phyloP scores from a whole-genome alignment of 2,329 filamentous ascomycete species.

The Colletotrichum trifolii region DNA sequence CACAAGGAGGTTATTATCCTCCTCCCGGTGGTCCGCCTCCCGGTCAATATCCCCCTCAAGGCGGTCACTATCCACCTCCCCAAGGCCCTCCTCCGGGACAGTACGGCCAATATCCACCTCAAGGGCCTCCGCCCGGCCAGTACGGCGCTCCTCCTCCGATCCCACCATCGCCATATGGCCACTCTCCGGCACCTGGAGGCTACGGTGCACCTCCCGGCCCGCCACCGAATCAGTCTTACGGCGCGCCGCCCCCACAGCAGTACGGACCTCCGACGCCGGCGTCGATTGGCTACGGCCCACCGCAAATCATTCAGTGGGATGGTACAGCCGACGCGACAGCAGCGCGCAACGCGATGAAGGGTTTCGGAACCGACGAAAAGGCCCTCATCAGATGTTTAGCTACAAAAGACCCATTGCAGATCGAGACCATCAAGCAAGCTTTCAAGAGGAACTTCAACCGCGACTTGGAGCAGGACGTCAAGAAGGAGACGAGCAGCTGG shows the following conservation, averaged over 20 bases:
- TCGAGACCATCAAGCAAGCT: slow-evolving; percentile 73
- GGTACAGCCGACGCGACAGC: slow-evolving; percentile 75
- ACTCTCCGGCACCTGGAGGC: slow-evolving; percentile 40
- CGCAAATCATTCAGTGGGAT: slow-evolving; percentile 77
- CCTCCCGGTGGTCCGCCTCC: slow-evolving; percentile 51
- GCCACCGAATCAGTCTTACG: slow-evolving; percentile 43
- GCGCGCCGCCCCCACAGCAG: slow-evolving; percentile 51
- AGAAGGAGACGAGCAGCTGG: slow-evolving; percentile 80
- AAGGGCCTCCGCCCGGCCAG: slow-evolving; percentile 49
- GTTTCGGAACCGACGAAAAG: slow-evolving; percentile 89
- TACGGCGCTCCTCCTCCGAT: slow-evolving; percentile 51
- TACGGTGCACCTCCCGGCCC: slow-evolving; percentile 41
- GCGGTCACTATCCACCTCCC: slow-evolving; percentile 47
- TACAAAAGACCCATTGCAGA: slow-evolving; percentile 81
- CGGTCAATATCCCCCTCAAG: slow-evolving; percentile 48
- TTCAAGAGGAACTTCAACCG: slow-evolving; percentile 75
- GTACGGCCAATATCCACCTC: slow-evolving; percentile 47
- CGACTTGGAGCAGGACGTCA: slow-evolving; percentile 78
- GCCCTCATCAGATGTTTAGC: slow-evolving; percentile 76
- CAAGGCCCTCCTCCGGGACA: slow-evolving; percentile 42
- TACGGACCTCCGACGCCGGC: slow-evolving; percentile 63
- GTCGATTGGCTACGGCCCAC: slow-evolving; percentile 79
- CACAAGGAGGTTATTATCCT: slow-evolving; percentile 49
- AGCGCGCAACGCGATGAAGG: slow-evolving; percentile 88
- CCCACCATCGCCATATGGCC: slow-evolving; percentile 43